Evolutionary conservation across 345 rosid species (phyloP).

Genomic region (Arabidopsis suecica): DNA sequence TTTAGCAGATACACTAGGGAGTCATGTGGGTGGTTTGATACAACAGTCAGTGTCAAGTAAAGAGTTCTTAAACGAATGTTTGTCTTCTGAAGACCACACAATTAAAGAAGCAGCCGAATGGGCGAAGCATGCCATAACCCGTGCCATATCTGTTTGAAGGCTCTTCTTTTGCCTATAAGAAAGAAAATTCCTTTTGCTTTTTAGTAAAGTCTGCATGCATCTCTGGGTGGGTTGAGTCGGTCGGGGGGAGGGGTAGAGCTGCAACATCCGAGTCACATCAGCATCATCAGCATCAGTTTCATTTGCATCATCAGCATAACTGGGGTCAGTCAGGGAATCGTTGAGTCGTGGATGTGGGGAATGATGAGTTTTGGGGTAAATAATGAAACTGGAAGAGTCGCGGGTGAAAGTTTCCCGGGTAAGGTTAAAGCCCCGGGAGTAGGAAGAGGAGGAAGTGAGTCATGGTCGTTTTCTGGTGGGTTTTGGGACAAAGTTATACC

Average conservation of each 20-base stretch:
- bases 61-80: slow-evolving; percentile 76
- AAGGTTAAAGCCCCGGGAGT: background rate
- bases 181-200: slow-evolving; percentile 34
- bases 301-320: slow-evolving; percentile 59
- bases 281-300: slow-evolving; percentile 51
- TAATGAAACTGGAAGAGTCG: slow-evolving; percentile 45
- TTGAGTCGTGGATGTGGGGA: slow-evolving; percentile 30
- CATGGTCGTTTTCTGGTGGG: slow-evolving; percentile 29
- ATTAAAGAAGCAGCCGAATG: slow-evolving; percentile 58
- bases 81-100: slow-evolving; percentile 73
- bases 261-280: slow-evolving; percentile 48
- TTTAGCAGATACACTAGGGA: slow-evolving; percentile 82
- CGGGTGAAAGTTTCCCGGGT: slow-evolving; percentile 22
- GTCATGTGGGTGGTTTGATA: slow-evolving; percentile 72
- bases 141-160: slow-evolving; percentile 75
- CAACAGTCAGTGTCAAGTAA: slow-evolving; percentile 72
- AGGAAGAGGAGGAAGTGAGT: background rate
- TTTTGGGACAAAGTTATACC: slow-evolving; percentile 35
- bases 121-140: slow-evolving; percentile 77
- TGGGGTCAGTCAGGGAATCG: slow-evolving; percentile 46
- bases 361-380: slow-evolving; percentile 46
- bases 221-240: slow-evolving; percentile 45
- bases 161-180: slow-evolving; percentile 34
- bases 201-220: slow-evolving; percentile 51
- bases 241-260: slow-evolving; percentile 45